Evolutionary conservation across 441 rosid genomes (phyloP), one percentile per base, ranked within the genome.

Genomic region (Bocquillonia castaneifolia): DNA sequence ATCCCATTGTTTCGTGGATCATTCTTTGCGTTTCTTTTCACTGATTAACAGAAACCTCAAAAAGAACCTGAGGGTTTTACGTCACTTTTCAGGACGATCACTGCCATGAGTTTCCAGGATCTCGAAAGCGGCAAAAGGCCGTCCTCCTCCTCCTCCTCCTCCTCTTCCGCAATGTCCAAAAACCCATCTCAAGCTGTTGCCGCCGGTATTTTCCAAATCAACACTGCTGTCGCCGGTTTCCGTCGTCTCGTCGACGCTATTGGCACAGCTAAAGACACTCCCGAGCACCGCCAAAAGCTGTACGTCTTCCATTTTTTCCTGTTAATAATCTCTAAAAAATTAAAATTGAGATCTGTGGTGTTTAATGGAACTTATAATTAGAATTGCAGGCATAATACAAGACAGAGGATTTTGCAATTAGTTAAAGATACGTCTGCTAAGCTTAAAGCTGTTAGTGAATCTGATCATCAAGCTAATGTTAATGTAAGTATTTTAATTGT

Each of bases 171-270:
- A 29, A 44, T 62, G 55, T 65, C 81, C 20, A 80, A 77, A 76
- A 79, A 66, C 76, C 85, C 89, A 17, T 81, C 90, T 9, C 93
- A 88, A 67, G 80, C 81, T 3, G 85, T 88, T 31, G 86, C 91
- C 29, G 84, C 89, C 22, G 85, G 84, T 13, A 88, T 88, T 70
- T 88, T 88, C 81, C 91, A 86, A 79, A 86, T 86, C 82, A 84
- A 84, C 79, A 84, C 91, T 8, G 85, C 83, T 64, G 89, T 88
- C 52, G 76, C 89, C 44, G 83, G 83, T 55, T 83, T 88, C 60
- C 91, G 85, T 50, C 88, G 93, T 14, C 89, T 86, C 57, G 89
- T 86, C 48, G 89, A 88, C 32, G 78, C 73, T 64, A 67, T 84
- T 66, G 91, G 93, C 42, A 84, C 91, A 40, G 72, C 83, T 69